phyloP scores from a whole-genome alignment of 345 rosid genomes.

The Stellera chamaejasme region DNA sequence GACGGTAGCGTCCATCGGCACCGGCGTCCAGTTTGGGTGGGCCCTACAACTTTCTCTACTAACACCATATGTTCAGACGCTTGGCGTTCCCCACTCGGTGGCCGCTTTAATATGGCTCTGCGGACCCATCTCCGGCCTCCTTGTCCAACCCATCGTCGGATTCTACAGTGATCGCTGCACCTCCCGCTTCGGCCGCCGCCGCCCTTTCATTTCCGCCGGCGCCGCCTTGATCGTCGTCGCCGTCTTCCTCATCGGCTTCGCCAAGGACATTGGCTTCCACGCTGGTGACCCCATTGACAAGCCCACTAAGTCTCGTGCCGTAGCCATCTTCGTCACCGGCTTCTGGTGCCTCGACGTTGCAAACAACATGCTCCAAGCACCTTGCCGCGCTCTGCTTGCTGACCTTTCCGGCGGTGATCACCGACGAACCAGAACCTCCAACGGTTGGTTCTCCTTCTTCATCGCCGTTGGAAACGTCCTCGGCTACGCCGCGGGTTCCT shows the following conservation, averaged over 20 bases:
- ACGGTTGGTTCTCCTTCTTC: constrained; percentile 66
- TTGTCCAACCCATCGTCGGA: constrained; percentile 87
- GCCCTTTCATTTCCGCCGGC: constrained; percentile 71
- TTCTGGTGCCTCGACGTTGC: constrained; percentile 93
- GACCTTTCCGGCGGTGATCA: constrained; percentile 53
- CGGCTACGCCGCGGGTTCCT: constrained; percentile 73
- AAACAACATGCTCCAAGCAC: constrained; percentile 79
- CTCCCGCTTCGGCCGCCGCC: constrained; percentile 8
- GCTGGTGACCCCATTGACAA: constrained; percentile 35
- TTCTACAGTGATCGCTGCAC: constrained; percentile 73
- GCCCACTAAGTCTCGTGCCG: constrained; percentile 49
- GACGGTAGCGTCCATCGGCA: constrained; percentile 66
- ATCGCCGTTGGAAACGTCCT: constrained; percentile 83
- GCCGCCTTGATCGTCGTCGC: constrained; percentile 43
- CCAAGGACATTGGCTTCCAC: constrained; percentile 67
- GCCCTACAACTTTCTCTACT: constrained; percentile 79
- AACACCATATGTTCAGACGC: constrained; percentile 80
- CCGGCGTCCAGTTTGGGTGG: constrained; percentile 94
- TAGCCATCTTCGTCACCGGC: constrained; percentile 62
- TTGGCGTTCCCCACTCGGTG: constrained; percentile 84
- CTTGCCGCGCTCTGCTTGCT: constrained; percentile 78
- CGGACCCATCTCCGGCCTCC: constrained; percentile 82
- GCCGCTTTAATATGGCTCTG: constrained; percentile 88
- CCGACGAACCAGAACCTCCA: constrained; percentile 44
- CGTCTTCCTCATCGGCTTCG: constrained; percentile 71